A percentile compares a stretch with the other conserved stretches of the same genome.
These are phyloP conservation scores for Boechera stricta DNA, from an alignment of 345 rosid species.

Conservation along the genomic window DNA sequence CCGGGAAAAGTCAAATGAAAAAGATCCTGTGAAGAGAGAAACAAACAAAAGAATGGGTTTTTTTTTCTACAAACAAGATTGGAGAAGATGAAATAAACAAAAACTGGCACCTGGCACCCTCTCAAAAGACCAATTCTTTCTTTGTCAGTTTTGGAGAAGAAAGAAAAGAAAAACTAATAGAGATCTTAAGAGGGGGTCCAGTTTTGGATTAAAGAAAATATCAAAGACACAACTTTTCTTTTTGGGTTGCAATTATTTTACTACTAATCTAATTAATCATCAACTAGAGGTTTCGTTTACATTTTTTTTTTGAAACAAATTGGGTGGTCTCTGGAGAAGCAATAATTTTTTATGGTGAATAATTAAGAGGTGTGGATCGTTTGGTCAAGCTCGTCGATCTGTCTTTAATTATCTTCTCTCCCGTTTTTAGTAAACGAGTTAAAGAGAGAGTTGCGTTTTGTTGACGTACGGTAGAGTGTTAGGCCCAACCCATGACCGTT, in stretches of 20 bases:
- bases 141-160: not conserved
- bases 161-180: not conserved
- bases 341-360: slow-evolving; percentile 18
- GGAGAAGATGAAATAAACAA: slow-evolving; percentile 20
- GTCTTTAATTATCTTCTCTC: slow-evolving; percentile 17
- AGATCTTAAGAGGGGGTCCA: slow-evolving; percentile 34
- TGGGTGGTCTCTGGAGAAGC: slow-evolving; percentile 29
- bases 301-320: not conserved
- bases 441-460: no score
- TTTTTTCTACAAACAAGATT: slow-evolving; percentile 14
- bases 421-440: slow-evolving; percentile 22
- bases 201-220: slow-evolving; percentile 40
- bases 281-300: not conserved
- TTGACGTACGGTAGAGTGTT: no score
- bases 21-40: not conserved
- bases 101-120: slow-evolving; percentile 25
- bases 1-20: slow-evolving; percentile 15
- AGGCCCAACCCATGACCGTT: no score
- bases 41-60: not conserved
- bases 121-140: slow-evolving; percentile 32
- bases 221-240: slow-evolving; percentile 38
- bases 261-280: slow-evolving; percentile 14
- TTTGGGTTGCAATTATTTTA: slow-evolving; percentile 1
- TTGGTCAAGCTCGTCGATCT: slow-evolving; percentile 18
- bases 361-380: slow-evolving; percentile 13